Conservation (phyloP, 768 basidiomycete species). For the Leucogyrophana mollusca region DNA sequence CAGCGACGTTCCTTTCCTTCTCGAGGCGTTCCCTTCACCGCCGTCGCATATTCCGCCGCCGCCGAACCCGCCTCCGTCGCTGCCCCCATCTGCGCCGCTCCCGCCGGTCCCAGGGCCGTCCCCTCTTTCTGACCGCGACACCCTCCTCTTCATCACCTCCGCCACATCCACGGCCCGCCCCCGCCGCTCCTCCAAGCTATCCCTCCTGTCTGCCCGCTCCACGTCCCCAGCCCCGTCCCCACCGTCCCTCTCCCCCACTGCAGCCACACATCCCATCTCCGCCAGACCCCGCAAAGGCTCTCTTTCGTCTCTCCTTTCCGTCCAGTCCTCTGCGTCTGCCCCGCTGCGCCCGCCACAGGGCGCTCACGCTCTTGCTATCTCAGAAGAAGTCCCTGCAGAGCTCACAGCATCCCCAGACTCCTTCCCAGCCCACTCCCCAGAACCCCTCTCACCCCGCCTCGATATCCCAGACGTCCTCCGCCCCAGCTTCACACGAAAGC, state of each 20-base stretch:
- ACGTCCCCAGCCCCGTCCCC: no score
- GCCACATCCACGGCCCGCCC: no score
- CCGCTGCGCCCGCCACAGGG: no score
- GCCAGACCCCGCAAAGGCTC: constrained; percentile 24
- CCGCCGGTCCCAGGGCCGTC: constrained; percentile 69
- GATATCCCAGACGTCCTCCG: constrained; percentile 21
- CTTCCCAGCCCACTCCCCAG: constrained; percentile 4
- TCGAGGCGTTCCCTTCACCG: constrained; percentile 36
- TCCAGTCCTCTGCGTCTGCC: constrained; percentile 10
- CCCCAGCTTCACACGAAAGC: constrained; percentile 13
- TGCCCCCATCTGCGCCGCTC: constrained; percentile 56
- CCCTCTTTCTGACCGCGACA: no score
- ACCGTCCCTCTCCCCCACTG: constrained; percentile 14
- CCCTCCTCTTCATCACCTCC: no score
- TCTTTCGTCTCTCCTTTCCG: constrained; percentile 28
- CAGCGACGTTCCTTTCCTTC: constrained; percentile 35
- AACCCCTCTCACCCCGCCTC: constrained; percentile 10
- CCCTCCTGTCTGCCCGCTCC: no score
- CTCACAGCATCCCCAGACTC: neutral
- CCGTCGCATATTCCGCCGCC: constrained; percentile 30
- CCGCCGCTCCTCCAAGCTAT: no score
- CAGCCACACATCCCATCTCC: constrained; percentile 4
- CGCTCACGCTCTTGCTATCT: constrained; percentile 14
- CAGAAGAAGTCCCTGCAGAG: constrained; percentile 17
- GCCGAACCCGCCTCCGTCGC: constrained; percentile 54